Evolutionary conservation across 129 eudicot species (phyloP).

Genomic region (Heracleum sosnowskyi): DNA sequence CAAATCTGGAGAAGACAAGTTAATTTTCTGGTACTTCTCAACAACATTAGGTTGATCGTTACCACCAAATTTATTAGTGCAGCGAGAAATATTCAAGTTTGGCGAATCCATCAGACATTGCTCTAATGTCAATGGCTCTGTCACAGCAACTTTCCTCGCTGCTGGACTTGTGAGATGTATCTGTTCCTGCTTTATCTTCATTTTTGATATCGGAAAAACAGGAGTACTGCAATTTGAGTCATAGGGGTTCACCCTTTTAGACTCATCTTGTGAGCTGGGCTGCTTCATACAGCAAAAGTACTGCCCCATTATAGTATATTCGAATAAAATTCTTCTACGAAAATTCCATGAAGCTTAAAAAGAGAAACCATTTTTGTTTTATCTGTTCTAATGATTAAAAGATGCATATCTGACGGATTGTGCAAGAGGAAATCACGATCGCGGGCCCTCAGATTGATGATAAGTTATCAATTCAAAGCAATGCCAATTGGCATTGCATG

Average conservation of each 20-base stretch:
- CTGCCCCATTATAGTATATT: constrained; percentile 14
- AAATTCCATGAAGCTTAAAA: constrained; percentile 3
- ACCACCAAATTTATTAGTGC: background rate
- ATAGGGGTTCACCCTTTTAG: background rate
- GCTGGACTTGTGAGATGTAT: background rate
- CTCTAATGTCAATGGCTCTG: constrained; percentile 8
- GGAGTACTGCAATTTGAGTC: constrained; percentile 5
- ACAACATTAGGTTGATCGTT: background rate
- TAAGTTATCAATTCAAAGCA: no score
- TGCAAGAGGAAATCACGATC: background rate
- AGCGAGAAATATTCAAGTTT: background rate
- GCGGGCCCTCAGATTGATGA: background rate
- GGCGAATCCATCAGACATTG: constrained; percentile 20
- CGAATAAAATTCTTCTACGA: background rate
- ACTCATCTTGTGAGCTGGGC: background rate
- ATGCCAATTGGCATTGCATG: no score
- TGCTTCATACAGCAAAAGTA: constrained; percentile 25
- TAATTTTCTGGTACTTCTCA: background rate
- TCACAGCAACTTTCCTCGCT: background rate
- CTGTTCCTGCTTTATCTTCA: background rate
- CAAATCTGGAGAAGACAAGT: constrained; percentile 18
- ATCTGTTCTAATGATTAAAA: constrained; percentile 3
- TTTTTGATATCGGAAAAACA: background rate
- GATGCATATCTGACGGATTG: background rate
- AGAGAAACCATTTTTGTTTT: constrained; percentile 10